These are phyloP conservation scores for Delonix regia DNA, from an alignment of 306 rosid species.

Conservation along the genomic window DNA sequence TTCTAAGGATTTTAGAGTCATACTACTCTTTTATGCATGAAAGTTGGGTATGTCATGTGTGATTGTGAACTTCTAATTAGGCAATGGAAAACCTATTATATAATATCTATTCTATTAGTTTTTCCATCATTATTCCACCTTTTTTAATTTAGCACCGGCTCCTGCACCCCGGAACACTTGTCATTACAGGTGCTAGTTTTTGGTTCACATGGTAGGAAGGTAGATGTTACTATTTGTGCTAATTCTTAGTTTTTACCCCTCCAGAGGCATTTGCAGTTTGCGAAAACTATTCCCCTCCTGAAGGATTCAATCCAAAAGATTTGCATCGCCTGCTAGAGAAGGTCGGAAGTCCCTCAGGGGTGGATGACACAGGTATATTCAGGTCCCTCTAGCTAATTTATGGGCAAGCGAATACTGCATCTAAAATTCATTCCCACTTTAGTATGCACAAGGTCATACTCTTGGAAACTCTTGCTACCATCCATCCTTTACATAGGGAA, in stretches of 20 bases:
- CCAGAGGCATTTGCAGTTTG: conserved; percentile 99
- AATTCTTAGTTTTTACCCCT: conserved; percentile 28
- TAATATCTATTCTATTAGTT: not conserved
- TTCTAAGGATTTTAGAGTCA: conserved; percentile 10
- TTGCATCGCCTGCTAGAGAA: conserved; percentile 84
- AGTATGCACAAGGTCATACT: not conserved
- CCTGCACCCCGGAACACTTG: conserved; percentile 20
- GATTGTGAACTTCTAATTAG: conserved; percentile 4
- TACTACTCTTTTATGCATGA: not conserved
- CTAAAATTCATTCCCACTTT: conserved; percentile 1
- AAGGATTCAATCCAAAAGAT: conserved; percentile 87
- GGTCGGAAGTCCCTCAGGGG: conserved; percentile 97
- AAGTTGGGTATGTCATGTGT: conserved; percentile 1
- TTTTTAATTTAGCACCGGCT: not conserved
- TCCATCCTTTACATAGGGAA: not conserved
- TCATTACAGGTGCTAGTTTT: conserved; percentile 4
- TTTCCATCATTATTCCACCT: not conserved
- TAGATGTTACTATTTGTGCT: conserved; percentile 24
- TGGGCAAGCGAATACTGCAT: not conserved
- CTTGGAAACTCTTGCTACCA: not conserved
- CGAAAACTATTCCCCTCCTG: conserved; percentile 93
- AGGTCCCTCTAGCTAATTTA: conserved; percentile 1
- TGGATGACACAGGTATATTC: conserved; percentile 77
- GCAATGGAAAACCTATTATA: not conserved
- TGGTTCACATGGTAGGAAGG: not conserved